These are phyloP conservation scores for Tylopilus rubrobrunneus DNA, from an alignment of 768 basidiomycete species.

Conservation along the genomic window DNA sequence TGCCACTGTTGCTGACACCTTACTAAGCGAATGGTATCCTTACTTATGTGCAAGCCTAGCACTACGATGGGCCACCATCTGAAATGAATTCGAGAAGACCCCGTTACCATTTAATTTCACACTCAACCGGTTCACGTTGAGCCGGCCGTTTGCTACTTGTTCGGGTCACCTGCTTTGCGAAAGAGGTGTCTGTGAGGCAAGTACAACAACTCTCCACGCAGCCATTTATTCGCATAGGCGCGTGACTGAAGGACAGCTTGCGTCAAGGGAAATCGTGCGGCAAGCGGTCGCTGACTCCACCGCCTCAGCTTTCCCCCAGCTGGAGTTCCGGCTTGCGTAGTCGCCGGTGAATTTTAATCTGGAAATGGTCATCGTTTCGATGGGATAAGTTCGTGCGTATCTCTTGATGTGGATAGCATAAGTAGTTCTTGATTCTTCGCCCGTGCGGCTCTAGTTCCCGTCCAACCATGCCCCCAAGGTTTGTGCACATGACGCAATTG, in stretches of 20 bases:
- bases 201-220: not conserved
- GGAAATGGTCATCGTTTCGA: not conserved
- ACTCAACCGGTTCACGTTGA: not conserved
- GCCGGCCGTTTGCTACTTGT: not conserved
- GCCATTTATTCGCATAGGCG: not conserved
- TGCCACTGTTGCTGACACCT: not conserved
- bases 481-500: not conserved
- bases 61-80: not conserved
- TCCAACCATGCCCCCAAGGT: conserved; percentile 12
- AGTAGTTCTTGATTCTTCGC: not conserved
- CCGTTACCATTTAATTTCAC: not conserved
- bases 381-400: conserved; percentile 1
- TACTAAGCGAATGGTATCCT: not conserved
- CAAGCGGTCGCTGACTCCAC: not conserved
- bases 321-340: not conserved
- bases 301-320: not conserved
- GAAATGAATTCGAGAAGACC: not conserved
- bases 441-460: not conserved
- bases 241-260: not conserved
- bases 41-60: not conserved
- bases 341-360: conserved; percentile 1
- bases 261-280: not conserved
- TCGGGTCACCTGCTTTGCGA: not conserved
- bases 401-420: conserved; percentile 1
- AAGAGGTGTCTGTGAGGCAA: not conserved